These are phyloP conservation scores for Talaromyces thailandensis DNA, from an alignment of 495 filamentous ascomycete genomes.

Conservation along the genomic window DNA sequence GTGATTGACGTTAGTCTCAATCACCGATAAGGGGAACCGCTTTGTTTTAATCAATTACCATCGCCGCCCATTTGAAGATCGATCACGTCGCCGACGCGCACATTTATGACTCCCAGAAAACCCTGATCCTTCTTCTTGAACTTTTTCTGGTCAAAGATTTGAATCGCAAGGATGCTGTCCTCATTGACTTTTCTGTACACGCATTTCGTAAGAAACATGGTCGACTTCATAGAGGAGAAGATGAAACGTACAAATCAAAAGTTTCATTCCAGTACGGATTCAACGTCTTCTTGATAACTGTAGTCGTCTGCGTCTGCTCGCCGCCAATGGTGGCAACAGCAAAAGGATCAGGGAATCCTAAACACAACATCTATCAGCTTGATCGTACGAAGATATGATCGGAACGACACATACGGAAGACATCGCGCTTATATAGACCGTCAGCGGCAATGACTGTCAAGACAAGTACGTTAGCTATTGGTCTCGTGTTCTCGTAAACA, in stretches of 20 bases:
- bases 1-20: neutral
- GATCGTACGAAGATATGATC: neutral
- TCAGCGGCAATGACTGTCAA: constrained; percentile 89
- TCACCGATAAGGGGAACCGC: neutral
- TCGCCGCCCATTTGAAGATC: constrained; percentile 84
- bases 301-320: constrained; percentile 92
- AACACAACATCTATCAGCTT: constrained; percentile 1
- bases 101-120: constrained; percentile 95
- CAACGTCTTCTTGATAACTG: constrained; percentile 91
- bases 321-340: constrained; percentile 93
- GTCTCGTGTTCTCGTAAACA: constrained; percentile 2
- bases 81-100: constrained; percentile 86
- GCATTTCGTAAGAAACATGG: neutral
- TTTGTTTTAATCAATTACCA: constrained; percentile 43
- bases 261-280: constrained; percentile 99
- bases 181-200: constrained; percentile 67
- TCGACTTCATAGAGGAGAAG: neutral
- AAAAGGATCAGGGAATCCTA: constrained; percentile 96
- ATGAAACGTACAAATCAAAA: constrained; percentile 76
- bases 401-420: constrained; percentile 60
- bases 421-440: constrained; percentile 97
- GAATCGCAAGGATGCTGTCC: constrained; percentile 91
- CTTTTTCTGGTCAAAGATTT: constrained; percentile 99
- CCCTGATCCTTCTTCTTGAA: constrained; percentile 99
- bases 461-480: constrained; percentile 10